Evolutionary conservation across 225 moss, liverwort and hornwort species (phyloP).

Genomic region (Pseudoscleropodium purum): DNA sequence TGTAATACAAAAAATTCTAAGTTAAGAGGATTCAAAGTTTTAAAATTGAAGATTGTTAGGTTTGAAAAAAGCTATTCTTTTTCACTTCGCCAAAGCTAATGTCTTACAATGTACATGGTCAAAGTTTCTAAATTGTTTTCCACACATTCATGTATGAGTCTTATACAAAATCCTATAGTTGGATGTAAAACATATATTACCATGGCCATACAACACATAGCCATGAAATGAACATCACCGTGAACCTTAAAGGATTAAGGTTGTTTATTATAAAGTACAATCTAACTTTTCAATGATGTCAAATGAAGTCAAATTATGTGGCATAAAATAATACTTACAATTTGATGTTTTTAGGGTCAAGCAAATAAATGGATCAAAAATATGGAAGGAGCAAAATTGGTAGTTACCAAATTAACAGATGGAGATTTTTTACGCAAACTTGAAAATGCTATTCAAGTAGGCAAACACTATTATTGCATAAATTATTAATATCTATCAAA

Average conservation of each 20-base stretch:
- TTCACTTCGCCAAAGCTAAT: background rate
- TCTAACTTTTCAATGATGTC: too few species aligned
- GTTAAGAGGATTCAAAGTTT: background rate
- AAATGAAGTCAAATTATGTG: background rate
- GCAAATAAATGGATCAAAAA: conserved; percentile 95
- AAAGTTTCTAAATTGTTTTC: background rate
- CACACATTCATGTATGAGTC: too few species aligned
- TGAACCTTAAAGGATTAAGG: background rate
- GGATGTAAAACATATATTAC: background rate
- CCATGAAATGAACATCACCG: too few species aligned
- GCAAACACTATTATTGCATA: too few species aligned
- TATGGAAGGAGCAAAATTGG: conserved; percentile 60
- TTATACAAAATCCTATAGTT: background rate
- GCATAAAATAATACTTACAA: background rate
- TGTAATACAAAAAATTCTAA: background rate
- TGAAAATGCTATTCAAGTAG: conserved; percentile 81
- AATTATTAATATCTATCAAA: background rate
- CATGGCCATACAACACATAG: too few species aligned
- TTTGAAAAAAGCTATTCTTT: background rate
- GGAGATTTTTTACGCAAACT: conserved; percentile 70
- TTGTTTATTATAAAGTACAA: background rate
- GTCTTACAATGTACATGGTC: background rate
- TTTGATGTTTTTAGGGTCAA: conserved; percentile 39
- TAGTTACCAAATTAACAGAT: conserved; percentile 64
- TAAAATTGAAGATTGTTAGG: fast-evolving